Evolutionary conservation across 2,329 filamentous ascomycete species (phyloP).

Genomic region (Sphaerulina vaccinii): DNA sequence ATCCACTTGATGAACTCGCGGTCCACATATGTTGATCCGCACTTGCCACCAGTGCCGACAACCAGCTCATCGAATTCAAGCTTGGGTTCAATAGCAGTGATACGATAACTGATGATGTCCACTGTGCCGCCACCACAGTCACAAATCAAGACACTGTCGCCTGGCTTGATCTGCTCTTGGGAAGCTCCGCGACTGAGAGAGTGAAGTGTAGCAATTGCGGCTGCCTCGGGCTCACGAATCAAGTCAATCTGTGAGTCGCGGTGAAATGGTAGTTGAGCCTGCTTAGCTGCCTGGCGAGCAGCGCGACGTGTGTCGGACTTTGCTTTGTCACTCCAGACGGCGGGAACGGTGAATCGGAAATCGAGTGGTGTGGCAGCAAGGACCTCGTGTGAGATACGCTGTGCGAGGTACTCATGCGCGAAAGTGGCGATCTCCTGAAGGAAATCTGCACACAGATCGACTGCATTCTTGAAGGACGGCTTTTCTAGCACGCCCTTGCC

Average conservation of each 20-base stretch:
- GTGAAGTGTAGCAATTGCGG: constrained; percentile 53
- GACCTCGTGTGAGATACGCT: neutral
- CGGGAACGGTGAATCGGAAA: constrained; percentile 74
- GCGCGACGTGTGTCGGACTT: constrained; percentile 75
- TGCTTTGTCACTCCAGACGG: constrained; percentile 76
- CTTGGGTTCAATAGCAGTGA: constrained; percentile 5
- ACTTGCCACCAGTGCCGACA: constrained; percentile 20
- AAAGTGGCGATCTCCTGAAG: constrained; percentile 1
- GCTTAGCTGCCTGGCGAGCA: constrained; percentile 72
- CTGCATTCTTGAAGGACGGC: constrained; percentile 8
- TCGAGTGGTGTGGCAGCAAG: constrained; percentile 63
- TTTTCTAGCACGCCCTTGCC: constrained; percentile 7
- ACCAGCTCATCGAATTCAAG: constrained; percentile 16
- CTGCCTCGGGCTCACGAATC: constrained; percentile 75
- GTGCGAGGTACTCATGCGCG: neutral
- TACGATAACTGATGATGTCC: constrained; percentile 17
- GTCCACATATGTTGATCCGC: constrained; percentile 22
- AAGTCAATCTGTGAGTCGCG: constrained; percentile 41
- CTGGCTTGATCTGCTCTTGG: neutral
- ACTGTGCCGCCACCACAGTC: constrained; percentile 23
- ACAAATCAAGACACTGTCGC: constrained; percentile 16
- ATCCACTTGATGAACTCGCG: constrained; percentile 21
- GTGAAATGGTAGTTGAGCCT: constrained; percentile 59
- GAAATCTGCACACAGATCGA: constrained; percentile 18
- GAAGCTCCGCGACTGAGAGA: constrained; percentile 1